Conservation (phyloP, 331 rosid genomes). For the Rhamnella rubrinervis region DNA sequence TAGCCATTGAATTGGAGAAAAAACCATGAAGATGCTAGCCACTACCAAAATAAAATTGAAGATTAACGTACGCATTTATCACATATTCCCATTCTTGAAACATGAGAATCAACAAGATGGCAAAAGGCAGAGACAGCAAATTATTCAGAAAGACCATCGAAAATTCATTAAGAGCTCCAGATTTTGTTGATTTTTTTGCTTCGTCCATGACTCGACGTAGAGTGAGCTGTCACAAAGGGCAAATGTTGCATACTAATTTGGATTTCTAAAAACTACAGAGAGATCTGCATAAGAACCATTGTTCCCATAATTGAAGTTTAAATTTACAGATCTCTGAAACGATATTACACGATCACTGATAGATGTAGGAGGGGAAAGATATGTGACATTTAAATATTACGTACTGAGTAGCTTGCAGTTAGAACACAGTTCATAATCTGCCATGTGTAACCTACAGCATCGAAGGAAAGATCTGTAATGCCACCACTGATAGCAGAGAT, state of each 20-base stretch:
- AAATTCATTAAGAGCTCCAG: slow-evolving; percentile 83
- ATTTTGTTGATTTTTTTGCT: slow-evolving; percentile 69
- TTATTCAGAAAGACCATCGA: slow-evolving; percentile 97
- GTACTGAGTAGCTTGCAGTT: slow-evolving; percentile 84
- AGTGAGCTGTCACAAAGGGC: slow-evolving; percentile 54
- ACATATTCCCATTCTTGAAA: slow-evolving; percentile 80
- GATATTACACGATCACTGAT: slow-evolving; percentile 9
- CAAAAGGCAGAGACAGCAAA: slow-evolving; percentile 73
- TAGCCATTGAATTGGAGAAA: slow-evolving; percentile 7
- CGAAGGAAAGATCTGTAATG: slow-evolving; percentile 73
- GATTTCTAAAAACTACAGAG: neutral
- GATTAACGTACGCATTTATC: slow-evolving; percentile 56
- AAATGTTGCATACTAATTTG: slow-evolving; percentile 9
- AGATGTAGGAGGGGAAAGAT: neutral
- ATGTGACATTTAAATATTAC: slow-evolving; percentile 15
- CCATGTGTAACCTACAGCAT: slow-evolving; percentile 77
- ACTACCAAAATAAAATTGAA: neutral
- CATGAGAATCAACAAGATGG: slow-evolving; percentile 56
- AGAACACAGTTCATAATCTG: slow-evolving; percentile 70
- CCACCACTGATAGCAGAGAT: slow-evolving; percentile 80
- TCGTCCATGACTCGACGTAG: slow-evolving; percentile 83
- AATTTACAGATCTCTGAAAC: slow-evolving; percentile 10
- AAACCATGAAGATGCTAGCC: slow-evolving; percentile 1
- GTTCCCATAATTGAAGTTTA: slow-evolving; percentile 5
- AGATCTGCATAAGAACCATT: slow-evolving; percentile 3